Evolutionary conservation across 2,329 filamentous ascomycete genomes (phyloP).

Genomic region (Hypoxylon sp.): DNA sequence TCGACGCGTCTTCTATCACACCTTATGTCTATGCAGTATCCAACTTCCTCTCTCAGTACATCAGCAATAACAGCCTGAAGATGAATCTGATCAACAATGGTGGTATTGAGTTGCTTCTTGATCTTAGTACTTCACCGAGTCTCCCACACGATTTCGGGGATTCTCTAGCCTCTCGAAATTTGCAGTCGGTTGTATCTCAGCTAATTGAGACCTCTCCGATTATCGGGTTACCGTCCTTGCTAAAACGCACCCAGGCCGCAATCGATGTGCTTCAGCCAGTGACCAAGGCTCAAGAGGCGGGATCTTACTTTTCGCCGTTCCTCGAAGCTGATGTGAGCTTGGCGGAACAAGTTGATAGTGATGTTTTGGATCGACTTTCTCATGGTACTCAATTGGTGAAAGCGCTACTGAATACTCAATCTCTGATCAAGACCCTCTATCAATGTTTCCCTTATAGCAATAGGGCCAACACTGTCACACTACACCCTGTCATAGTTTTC

Average conservation of each 20-base stretch:
- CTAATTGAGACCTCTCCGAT: conserved; percentile 86
- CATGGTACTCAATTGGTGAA: conserved; percentile 85
- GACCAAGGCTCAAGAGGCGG: conserved; percentile 64
- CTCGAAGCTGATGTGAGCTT: conserved; percentile 62
- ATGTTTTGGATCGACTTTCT: conserved; percentile 60
- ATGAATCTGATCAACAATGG: conserved; percentile 81
- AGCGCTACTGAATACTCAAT: conserved; percentile 81
- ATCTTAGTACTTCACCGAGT: conserved; percentile 86
- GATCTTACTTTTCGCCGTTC: conserved; percentile 80
- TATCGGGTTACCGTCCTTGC: conserved; percentile 83
- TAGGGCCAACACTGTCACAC: conserved; percentile 75
- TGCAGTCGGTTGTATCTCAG: conserved; percentile 81
- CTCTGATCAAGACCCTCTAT: conserved; percentile 80
- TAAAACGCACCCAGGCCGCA: conserved; percentile 79
- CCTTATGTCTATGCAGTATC: conserved; percentile 82
- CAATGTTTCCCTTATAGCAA: conserved; percentile 80
- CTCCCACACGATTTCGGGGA: conserved; percentile 81
- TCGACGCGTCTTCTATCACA: conserved; percentile 63
- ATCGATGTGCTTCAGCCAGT: conserved; percentile 78
- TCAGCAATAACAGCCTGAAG: conserved; percentile 81
- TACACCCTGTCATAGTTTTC: conserved; percentile 84
- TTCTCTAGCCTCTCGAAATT: conserved; percentile 75
- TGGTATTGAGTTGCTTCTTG: conserved; percentile 86
- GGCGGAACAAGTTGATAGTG: conserved; percentile 52
- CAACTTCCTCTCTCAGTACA: conserved; percentile 81